phyloP scores from a whole-genome alignment of 225 moss, liverwort and hornwort genomes.

The Climacium dendroides region DNA sequence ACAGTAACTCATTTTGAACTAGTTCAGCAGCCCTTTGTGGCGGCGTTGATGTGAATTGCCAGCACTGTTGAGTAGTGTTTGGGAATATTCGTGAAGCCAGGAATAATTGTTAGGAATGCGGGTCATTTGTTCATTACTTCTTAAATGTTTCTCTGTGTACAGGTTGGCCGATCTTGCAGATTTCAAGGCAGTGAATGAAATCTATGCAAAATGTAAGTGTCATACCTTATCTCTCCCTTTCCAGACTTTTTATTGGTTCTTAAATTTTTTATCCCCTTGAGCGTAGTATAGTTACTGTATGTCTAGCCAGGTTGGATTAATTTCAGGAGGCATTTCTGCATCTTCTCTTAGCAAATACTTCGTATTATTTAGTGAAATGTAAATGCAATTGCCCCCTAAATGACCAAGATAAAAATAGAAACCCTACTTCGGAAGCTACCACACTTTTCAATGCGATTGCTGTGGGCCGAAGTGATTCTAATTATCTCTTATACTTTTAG shows the following conservation, averaged over 20 bases:
- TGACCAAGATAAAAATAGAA: neutral
- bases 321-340: neutral
- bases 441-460: neutral
- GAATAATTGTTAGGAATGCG: neutral
- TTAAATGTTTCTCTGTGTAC: neutral
- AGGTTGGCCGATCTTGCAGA: constrained; percentile 99
- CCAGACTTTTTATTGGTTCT: neutral
- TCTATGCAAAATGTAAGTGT: constrained; percentile 79
- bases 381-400: neutral
- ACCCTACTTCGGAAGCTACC: neutral
- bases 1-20: neutral
- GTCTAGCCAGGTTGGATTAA: neutral
- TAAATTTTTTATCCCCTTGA: neutral
- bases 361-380: neutral
- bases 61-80: neutral
- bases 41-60: neutral
- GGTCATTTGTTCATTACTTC: neutral
- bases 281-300: neutral
- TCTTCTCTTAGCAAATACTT: neutral
- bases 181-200: constrained; percentile 88
- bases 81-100: neutral
- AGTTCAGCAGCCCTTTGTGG: neutral
- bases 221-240: neutral
- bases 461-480: neutral
- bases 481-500: neutral